These are phyloP conservation scores for Boletus bicolor DNA, from an alignment of 768 basidiomycete genomes.

Conservation along the genomic window DNA sequence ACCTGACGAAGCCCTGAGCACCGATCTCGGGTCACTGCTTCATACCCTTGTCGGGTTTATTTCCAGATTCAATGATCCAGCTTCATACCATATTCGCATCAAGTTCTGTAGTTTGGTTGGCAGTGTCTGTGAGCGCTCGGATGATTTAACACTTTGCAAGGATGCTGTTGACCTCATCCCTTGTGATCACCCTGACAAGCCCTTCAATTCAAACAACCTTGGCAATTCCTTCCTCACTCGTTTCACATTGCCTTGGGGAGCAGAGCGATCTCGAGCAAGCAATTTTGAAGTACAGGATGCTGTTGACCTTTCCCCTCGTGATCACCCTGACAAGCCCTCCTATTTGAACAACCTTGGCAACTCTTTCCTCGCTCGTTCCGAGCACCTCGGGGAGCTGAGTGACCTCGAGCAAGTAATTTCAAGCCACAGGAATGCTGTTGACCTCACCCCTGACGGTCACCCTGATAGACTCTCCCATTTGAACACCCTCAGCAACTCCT, in stretches of 20 bases:
- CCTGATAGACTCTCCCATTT: neutral
- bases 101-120: conserved; percentile 77
- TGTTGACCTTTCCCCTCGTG: neutral
- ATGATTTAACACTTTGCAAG: conserved; percentile 61
- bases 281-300: neutral
- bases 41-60: conserved; percentile 62
- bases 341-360: neutral
- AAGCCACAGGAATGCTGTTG: no score
- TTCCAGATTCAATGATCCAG: conserved; percentile 52
- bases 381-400: neutral
- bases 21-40: conserved; percentile 62
- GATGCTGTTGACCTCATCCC: conserved; percentile 35
- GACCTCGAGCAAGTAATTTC: neutral
- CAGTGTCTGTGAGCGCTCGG: conserved; percentile 58
- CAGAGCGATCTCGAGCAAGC: neutral
- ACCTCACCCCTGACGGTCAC: no score
- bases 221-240: neutral
- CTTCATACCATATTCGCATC: conserved; percentile 61
- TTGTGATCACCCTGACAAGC: no score
- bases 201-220: no score
- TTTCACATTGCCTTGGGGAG: neutral
- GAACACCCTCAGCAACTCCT: no score
- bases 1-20: conserved; percentile 56
- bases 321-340: neutral
- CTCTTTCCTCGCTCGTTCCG: neutral